Conservation (phyloP, 1,139 yeast species). For the Yamadazyma conglobata region DNA sequence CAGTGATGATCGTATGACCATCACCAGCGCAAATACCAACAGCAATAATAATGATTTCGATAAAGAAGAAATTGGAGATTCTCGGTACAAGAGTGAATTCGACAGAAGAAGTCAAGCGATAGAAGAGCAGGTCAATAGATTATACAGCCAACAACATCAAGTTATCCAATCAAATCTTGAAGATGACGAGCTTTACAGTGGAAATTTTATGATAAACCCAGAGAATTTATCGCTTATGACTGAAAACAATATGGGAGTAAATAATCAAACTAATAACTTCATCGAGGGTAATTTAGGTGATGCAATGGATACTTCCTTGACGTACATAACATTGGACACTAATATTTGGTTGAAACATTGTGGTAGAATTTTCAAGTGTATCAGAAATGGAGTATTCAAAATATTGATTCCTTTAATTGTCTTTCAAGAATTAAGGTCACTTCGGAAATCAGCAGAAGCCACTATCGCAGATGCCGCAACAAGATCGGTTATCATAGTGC, state of each 20-base stretch:
- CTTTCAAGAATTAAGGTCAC: conserved; percentile 73
- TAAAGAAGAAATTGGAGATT: conserved; percentile 9
- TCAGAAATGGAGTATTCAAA: conserved; percentile 56
- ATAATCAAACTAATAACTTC: conserved; percentile 3
- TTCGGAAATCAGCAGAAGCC: conserved; percentile 70
- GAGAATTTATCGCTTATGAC: conserved; percentile 16
- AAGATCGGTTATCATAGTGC: conserved; percentile 67
- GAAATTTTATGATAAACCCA: conserved; percentile 22
- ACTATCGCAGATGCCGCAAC: conserved; percentile 80
- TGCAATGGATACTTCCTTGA: conserved; percentile 51
- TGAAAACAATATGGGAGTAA: conserved; percentile 9
- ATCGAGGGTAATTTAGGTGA: conserved; percentile 44
- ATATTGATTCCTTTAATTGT: conserved; percentile 68
- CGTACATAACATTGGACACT: conserved; percentile 68
- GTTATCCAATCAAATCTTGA: conserved; percentile 11
- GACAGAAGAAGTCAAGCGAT: conserved; percentile 15
- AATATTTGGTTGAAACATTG: conserved; percentile 81
- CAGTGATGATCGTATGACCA: conserved; percentile 6
- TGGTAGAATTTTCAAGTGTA: conserved; percentile 69
- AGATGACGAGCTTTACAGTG: conserved; percentile 24
- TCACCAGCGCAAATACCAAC: conserved; percentile 6
- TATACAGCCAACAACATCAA: conserved; percentile 15
- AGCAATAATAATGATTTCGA: conserved; percentile 10
- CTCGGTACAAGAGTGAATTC: no score
- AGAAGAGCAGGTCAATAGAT: conserved; percentile 20